Conservation (phyloP, 805 yeast species). For the Nakazawaea siamensis region DNA sequence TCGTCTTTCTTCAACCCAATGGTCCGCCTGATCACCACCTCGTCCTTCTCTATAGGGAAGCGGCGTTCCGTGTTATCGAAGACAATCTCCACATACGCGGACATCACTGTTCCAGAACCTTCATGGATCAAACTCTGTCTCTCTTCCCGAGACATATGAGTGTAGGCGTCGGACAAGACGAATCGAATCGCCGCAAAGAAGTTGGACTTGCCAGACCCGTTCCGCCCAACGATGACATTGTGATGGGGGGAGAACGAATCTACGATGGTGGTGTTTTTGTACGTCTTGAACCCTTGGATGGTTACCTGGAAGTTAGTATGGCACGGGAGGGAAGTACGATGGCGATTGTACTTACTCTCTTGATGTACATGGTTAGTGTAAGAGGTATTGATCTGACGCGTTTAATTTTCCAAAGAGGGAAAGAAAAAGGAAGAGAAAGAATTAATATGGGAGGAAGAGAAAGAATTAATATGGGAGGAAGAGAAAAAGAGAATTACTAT, state of each 20-base stretch:
- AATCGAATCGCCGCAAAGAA: conserved; percentile 92
- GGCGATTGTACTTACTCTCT: conserved; percentile 18
- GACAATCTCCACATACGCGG: conserved; percentile 85
- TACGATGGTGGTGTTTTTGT: conserved; percentile 72
- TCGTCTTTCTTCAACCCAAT: conserved; percentile 92
- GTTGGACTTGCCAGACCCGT: conserved; percentile 96
- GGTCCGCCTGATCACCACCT: conserved; percentile 74
- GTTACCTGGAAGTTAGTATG: conserved; percentile 33
- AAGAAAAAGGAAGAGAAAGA: conserved; percentile 5
- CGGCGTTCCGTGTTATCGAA: conserved; percentile 77
- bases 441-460: neutral
- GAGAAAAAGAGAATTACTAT: neutral
- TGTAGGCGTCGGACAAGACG: conserved; percentile 84
- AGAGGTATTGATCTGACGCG: too few relatives aligned
- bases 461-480: neutral
- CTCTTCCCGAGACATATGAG: conserved; percentile 77
- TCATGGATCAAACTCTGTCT: conserved; percentile 84
- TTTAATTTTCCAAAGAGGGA: neutral
- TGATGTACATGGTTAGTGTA: conserved; percentile 17
- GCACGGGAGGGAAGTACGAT: neutral
- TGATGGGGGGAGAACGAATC: conserved; percentile 72
- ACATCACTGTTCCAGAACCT: conserved; percentile 84
- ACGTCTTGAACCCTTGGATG: conserved; percentile 91
- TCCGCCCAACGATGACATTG: conserved; percentile 85
- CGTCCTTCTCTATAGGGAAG: conserved; percentile 61